Conservation (phyloP, 179 eudicot species). For the Spinacia oleracea region DNA sequence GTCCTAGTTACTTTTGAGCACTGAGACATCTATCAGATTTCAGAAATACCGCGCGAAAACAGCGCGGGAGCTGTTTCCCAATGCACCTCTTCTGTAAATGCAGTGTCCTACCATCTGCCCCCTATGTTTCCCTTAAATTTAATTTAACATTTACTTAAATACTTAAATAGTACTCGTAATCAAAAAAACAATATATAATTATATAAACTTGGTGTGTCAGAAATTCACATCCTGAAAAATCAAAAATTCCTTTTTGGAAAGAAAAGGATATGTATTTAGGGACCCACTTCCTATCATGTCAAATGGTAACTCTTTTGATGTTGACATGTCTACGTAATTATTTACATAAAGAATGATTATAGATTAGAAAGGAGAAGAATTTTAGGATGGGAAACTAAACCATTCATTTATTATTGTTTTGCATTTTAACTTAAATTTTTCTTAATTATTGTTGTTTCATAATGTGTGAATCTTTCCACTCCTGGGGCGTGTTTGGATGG, state of each 20-base stretch:
- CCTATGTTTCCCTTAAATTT: not conserved
- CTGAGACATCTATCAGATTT: conserved; percentile 13
- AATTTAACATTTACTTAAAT: not conserved
- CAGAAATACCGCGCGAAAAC: conserved; percentile 31
- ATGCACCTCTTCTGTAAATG: conserved; percentile 14
- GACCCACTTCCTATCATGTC: conserved; percentile 18
- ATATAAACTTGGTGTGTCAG: conserved; percentile 16
- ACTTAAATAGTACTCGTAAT: too few species aligned
- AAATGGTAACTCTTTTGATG: conserved; percentile 10
- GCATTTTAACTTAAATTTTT: too few species aligned
- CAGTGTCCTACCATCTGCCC: conserved; percentile 8
- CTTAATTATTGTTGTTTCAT: not conserved
- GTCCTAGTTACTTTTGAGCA: not conserved
- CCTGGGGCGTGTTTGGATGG: too few species aligned
- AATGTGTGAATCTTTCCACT: too few species aligned
- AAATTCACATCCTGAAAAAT: conserved; percentile 17
- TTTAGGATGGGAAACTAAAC: not conserved
- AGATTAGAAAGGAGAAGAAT: not conserved
- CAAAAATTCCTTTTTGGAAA: conserved; percentile 15
- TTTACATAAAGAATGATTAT: not conserved
- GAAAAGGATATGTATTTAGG: not conserved
- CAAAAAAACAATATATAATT: not conserved
- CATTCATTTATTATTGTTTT: not conserved
- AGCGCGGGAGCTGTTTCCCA: conserved; percentile 36
- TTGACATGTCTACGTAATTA: not conserved